phyloP scores from a whole-genome alignment of 2,329 filamentous ascomycete species.

The Mariannaea sp. region DNA sequence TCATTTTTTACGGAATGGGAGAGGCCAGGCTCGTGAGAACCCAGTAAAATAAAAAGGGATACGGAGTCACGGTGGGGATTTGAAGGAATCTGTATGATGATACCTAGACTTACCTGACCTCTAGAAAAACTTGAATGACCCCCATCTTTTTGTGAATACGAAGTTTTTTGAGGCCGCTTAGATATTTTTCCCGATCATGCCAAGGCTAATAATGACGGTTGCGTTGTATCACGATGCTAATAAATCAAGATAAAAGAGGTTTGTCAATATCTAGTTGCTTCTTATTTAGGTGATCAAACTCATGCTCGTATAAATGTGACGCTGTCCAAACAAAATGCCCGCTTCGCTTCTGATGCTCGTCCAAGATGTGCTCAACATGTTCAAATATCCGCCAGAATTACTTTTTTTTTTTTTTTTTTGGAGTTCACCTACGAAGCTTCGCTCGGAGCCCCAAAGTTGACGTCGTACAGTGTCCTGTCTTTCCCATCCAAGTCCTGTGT shows the following conservation, averaged over 20 bases:
- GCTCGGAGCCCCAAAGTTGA: constrained; percentile 34
- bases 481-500: constrained; percentile 29
- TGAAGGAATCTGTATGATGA: constrained; percentile 46
- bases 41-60: constrained; percentile 27
- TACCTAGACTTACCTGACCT: constrained; percentile 40
- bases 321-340: constrained; percentile 22
- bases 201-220: no score
- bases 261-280: constrained; percentile 5
- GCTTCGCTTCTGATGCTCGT: constrained; percentile 23
- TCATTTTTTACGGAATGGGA: constrained; percentile 27
- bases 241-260: no score
- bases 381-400: not conserved
- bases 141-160: constrained; percentile 21
- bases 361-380: not conserved
- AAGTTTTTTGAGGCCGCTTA: not conserved
- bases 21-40: constrained; percentile 20
- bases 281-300: constrained; percentile 16
- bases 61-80: constrained; percentile 28
- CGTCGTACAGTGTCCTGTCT: constrained; percentile 38
- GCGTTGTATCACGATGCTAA: no score
- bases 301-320: constrained; percentile 18
- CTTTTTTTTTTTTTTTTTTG: not conserved
- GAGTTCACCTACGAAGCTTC: constrained; percentile 10
- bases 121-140: constrained; percentile 35
- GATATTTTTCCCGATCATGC: no score